phyloP scores from a whole-genome alignment of 768 basidiomycete genomes.

The Filobasidium floriforme region DNA sequence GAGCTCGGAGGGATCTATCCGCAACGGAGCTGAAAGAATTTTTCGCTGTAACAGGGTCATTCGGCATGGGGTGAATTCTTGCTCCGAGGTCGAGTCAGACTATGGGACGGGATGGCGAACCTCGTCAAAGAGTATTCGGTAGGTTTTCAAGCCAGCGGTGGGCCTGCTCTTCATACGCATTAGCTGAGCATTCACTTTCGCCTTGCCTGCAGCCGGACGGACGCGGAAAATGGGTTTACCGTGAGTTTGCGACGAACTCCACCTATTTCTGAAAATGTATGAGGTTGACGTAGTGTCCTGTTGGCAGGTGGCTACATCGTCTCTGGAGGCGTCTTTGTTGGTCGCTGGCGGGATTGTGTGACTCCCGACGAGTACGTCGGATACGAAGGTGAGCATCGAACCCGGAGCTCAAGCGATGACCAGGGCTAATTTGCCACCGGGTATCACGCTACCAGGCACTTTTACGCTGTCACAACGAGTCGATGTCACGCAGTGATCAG shows the following conservation, averaged over 20 bases:
- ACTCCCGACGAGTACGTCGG: slow-evolving; percentile 58
- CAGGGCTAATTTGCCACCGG: not conserved
- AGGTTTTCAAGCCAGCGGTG: slow-evolving; percentile 20
- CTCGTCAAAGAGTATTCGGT: slow-evolving; percentile 46
- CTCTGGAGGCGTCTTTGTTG: slow-evolving; percentile 61
- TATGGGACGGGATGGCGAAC: slow-evolving; percentile 44
- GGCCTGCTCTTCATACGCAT: not conserved
- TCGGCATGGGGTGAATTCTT: slow-evolving; percentile 44
- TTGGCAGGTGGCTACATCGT: slow-evolving; percentile 58
- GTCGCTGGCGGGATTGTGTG: slow-evolving; percentile 79
- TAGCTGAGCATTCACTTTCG: not conserved
- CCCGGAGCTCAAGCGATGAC: not conserved
- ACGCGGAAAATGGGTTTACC: slow-evolving; percentile 20
- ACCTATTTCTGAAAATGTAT: not conserved
- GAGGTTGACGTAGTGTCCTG: not conserved
- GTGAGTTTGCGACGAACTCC: not conserved
- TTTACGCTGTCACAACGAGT: slow-evolving; percentile 16
- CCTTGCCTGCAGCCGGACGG: slow-evolving; percentile 13
- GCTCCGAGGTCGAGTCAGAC: slow-evolving; percentile 39
- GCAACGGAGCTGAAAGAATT: not conserved
- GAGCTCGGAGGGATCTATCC: not conserved
- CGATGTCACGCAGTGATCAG: not conserved
- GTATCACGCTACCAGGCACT: not conserved
- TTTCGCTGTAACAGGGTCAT: slow-evolving; percentile 28
- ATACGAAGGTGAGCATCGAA: slow-evolving; percentile 58